Evolutionary conservation across 768 basidiomycete genomes (phyloP), one percentile per base, ranked within the genome.

Genomic region (Cyclocybe cylindracea): DNA sequence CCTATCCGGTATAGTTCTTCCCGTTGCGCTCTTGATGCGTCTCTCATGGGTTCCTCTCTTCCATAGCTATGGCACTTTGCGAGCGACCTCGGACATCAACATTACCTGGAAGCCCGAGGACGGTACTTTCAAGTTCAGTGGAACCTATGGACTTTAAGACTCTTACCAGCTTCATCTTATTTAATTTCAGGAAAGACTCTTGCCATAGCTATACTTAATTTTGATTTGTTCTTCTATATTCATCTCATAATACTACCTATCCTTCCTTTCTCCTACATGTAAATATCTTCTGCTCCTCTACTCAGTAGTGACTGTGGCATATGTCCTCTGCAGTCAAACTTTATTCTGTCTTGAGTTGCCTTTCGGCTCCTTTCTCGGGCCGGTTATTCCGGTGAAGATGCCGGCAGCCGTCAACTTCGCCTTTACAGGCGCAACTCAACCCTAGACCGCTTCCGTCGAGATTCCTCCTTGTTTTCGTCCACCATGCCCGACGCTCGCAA

Each of bases 111-210:
- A 54, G 9, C 68, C 71, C 0, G 74, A 74, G 7, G 67, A 73
- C 11, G 78, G 79, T n/a, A 78, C 80, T 46, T 82, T 84, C 70
- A 82, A 82, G 61, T 75, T 80, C 60, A 83, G 77, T 54, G 79
- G 80, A 16, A 66, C 74, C 8, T 79, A 82, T 54, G 78, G 78
- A 37, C 57, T 61, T 50, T 66, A 52, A 51, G 18, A 43, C 2
- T 41, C 7, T 24, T 10, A 42, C 10, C 3, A 39, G 18, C n/a
- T 10, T 6, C 36, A n/a, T 14, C 39, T 7, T 32, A 16, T 18
- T 5, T 24, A 43, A 43, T 16, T 16, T 7, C 42, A 16, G 39
- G n/a, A 24, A 14, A 36, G 8, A 14, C 10, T 11, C n/a, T 45
- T 51, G 7, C 14, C n/a, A 7, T 32, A 34, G n/a, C 29, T 13